Percentiles rank a stretch among this genome's conserved stretches.
Evolutionary conservation across 2,329 filamentous ascomycete genomes (phyloP).

Genomic region (Zymoseptoria tritici): DNA sequence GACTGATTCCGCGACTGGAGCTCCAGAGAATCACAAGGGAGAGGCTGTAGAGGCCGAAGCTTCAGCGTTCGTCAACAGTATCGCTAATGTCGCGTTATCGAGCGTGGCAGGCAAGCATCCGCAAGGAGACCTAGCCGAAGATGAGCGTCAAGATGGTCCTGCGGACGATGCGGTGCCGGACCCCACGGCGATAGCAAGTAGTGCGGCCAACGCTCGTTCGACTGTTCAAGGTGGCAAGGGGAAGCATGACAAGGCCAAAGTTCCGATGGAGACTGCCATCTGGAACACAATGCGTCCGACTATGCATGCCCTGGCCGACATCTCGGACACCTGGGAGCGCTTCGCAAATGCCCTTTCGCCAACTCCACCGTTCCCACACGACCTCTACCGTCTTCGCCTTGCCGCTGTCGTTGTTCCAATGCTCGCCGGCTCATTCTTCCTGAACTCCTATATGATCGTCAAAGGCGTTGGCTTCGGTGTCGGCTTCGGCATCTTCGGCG

Average conservation of each 20-base stretch:
- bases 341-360: slow-evolving; percentile 51
- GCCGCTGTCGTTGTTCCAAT: slow-evolving; percentile 40
- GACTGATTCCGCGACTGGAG: slow-evolving; percentile 69
- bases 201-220: slow-evolving; percentile 48
- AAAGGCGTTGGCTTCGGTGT: slow-evolving; percentile 60
- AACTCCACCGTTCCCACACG: slow-evolving; percentile 41
- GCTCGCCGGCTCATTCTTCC: slow-evolving; percentile 37
- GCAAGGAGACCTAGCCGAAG: slow-evolving; percentile 53
- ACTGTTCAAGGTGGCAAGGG: slow-evolving; percentile 45
- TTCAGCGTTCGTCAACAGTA: slow-evolving; percentile 67
- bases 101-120: slow-evolving; percentile 72
- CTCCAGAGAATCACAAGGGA: slow-evolving; percentile 74
- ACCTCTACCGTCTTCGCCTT: slow-evolving; percentile 39
- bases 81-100: slow-evolving; percentile 64
- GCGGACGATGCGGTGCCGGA: slow-evolving; percentile 46
- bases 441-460: slow-evolving; percentile 44
- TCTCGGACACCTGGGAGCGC: slow-evolving; percentile 56
- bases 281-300: slow-evolving; percentile 68
- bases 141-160: slow-evolving; percentile 32
- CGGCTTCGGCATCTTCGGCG: slow-evolving; percentile 75
- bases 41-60: slow-evolving; percentile 80
- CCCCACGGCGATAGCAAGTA: slow-evolving; percentile 49
- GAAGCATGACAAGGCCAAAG: slow-evolving; percentile 67
- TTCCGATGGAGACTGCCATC: slow-evolving; percentile 67
- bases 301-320: slow-evolving; percentile 58